Evolutionary conservation across 1,139 yeast genomes (phyloP).

Genomic region (Protomyces inouyei): DNA sequence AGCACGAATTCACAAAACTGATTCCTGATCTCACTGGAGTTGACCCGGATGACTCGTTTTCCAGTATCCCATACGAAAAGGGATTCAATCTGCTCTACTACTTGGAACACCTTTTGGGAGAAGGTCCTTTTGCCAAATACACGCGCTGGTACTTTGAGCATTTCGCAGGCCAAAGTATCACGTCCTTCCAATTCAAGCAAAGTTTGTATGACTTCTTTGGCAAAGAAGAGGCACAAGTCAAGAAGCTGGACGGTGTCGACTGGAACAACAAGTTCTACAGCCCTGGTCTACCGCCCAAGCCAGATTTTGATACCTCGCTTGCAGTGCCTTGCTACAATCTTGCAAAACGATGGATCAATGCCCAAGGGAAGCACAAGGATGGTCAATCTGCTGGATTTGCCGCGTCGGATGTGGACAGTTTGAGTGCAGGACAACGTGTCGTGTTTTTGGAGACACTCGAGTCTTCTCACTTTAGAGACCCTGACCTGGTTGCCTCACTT

Average conservation of each 20-base stretch:
- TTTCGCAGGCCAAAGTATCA: conserved; percentile 66
- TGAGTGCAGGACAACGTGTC: conserved; percentile 70
- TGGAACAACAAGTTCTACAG: conserved; percentile 79
- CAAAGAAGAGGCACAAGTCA: conserved; percentile 40
- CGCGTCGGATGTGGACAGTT: conserved; percentile 48
- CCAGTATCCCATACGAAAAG: conserved; percentile 66
- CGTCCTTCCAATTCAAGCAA: conserved; percentile 75
- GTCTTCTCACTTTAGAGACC: conserved; percentile 40
- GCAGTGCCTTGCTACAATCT: conserved; percentile 67
- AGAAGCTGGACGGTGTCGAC: conserved; percentile 59
- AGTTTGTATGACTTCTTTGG: conserved; percentile 57
- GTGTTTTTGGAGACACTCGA: conserved; percentile 68
- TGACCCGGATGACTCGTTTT: conserved; percentile 88
- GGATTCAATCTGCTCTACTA: conserved; percentile 75
- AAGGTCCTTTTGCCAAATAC: conserved; percentile 64
- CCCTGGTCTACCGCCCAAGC: conserved; percentile 81
- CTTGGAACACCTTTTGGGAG: conserved; percentile 61
- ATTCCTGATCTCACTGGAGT: conserved; percentile 38
- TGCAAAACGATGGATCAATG: conserved; percentile 59
- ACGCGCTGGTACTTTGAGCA: conserved; percentile 69
- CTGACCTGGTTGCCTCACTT: conserved; percentile 45
- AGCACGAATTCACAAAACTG: conserved; percentile 31
- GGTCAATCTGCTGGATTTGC: conserved; percentile 39
- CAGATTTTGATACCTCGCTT: conserved; percentile 68
- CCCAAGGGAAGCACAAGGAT: conserved; percentile 35